phyloP scores from a whole-genome alignment of 2,329 filamentous ascomycete species.

The Xylariales sp. region DNA sequence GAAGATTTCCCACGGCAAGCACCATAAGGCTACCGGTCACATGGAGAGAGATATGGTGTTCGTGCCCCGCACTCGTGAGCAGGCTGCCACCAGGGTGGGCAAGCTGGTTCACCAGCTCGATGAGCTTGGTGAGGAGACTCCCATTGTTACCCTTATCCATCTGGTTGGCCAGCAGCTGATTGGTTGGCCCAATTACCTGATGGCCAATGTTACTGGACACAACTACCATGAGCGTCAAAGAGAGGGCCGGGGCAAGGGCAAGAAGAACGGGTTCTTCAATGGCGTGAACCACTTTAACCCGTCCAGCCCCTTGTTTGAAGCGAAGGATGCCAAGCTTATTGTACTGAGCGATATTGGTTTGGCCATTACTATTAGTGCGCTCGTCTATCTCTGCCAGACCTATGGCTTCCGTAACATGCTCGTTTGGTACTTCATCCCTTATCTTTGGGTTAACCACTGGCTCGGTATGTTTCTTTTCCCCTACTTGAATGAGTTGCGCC shows the following conservation, averaged over 20 bases:
- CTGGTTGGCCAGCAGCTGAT: conserved; percentile 81
- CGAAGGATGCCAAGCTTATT: conserved; percentile 84
- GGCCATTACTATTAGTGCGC: conserved; percentile 52
- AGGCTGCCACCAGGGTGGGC: conserved; percentile 73
- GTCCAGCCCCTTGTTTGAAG: conserved; percentile 83
- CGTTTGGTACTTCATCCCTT: conserved; percentile 94
- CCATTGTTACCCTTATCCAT: conserved; percentile 70
- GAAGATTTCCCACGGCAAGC: conserved; percentile 99
- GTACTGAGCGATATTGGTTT: conserved; percentile 82
- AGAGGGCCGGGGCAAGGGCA: conserved; percentile 91
- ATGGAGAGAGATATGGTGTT: conserved; percentile 99
- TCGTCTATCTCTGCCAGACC: conserved; percentile 67
- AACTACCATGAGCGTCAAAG: conserved; percentile 86
- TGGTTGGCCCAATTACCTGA: conserved; percentile 89
- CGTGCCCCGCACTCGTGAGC: conserved; percentile 83
- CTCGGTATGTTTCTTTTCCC: conserved; percentile 64
- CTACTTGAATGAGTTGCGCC: neutral
- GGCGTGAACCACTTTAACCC: conserved; percentile 97
- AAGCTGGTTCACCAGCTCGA: conserved; percentile 73
- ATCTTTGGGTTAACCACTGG: conserved; percentile 99
- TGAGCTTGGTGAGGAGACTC: conserved; percentile 93
- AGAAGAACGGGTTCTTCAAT: conserved; percentile 72
- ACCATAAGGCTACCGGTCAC: conserved; percentile 98
- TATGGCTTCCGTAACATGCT: conserved; percentile 84
- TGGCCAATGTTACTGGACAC: conserved; percentile 93